phyloP scores from a whole-genome alignment of 192 early-diverging fungal genomes.

The Martensiomyces pterosporus region DNA sequence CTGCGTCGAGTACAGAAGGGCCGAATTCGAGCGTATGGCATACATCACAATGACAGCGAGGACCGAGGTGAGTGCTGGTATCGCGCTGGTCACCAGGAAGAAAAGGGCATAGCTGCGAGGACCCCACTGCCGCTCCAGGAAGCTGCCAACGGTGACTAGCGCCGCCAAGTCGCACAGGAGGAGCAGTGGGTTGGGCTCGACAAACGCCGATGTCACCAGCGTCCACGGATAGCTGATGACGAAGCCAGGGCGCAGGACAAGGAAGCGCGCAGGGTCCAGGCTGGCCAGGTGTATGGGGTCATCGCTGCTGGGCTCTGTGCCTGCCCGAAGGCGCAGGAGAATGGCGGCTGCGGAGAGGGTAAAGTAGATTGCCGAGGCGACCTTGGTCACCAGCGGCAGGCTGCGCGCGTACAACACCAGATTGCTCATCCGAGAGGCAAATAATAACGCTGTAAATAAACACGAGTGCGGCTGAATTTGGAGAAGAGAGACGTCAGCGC shows the following conservation, averaged over 20 bases:
- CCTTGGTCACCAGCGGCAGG: constrained; percentile 39
- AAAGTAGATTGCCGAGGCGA: constrained; percentile 5
- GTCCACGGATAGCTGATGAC: constrained; percentile 44
- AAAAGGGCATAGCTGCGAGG: constrained; percentile 69
- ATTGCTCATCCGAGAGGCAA: constrained; percentile 38
- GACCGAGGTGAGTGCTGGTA: constrained; percentile 48
- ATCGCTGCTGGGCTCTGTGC: not conserved
- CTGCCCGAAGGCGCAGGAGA: constrained; percentile 7
- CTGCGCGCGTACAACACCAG: constrained; percentile 19
- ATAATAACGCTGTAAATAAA: no score
- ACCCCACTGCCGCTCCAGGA: constrained; percentile 85
- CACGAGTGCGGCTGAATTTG: no score
- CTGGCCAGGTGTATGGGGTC: constrained; percentile 8
- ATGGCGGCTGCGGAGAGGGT: constrained; percentile 20
- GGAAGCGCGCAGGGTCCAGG: constrained; percentile 27
- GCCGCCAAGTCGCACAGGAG: constrained; percentile 16
- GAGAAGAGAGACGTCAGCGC: not conserved
- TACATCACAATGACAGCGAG: constrained; percentile 7
- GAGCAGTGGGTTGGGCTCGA: constrained; percentile 32
- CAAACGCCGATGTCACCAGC: constrained; percentile 26
- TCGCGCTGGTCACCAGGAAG: constrained; percentile 49
- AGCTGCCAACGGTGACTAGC: constrained; percentile 57
- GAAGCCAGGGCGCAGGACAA: constrained; percentile 38
- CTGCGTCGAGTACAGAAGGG: constrained; percentile 24
- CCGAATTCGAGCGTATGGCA: constrained; percentile 5